A percentile compares a stretch with the other conserved stretches of the same genome.
Evolutionary conservation across 495 filamentous ascomycete genomes (phyloP).

Genomic region (Aspergillus carlsbadensis): DNA sequence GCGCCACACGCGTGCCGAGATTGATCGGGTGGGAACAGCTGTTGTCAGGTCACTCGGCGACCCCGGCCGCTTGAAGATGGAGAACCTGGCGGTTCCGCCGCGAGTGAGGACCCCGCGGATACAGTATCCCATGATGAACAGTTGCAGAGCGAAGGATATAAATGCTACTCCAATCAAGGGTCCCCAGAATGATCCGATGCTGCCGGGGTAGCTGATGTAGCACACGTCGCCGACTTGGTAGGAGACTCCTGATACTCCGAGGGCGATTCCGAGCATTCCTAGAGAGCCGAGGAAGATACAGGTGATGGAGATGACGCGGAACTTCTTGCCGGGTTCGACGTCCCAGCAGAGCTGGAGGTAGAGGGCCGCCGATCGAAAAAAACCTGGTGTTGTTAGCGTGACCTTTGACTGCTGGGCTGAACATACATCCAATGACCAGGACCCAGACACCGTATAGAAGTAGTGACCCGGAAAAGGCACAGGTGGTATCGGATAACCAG

Average conservation of each 20-base stretch:
- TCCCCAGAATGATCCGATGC: constrained; percentile 75
- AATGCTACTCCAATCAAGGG: constrained; percentile 72
- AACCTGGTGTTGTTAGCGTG: too few relatives aligned
- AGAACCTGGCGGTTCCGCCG: constrained; percentile 2
- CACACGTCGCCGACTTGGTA: constrained; percentile 81
- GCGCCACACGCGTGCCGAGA: constrained; percentile 68
- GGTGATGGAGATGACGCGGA: constrained; percentile 71
- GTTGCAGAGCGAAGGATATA: constrained; percentile 69
- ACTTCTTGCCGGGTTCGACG: constrained; percentile 69
- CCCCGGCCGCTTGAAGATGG: constrained; percentile 1
- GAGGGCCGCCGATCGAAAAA: constrained; percentile 77
- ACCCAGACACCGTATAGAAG: constrained; percentile 73
- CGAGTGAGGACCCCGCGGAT: constrained; percentile 35
- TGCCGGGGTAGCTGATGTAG: constrained; percentile 73
- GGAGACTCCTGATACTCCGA: constrained; percentile 72
- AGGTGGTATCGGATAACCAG: constrained; percentile 70
- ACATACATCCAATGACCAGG: constrained; percentile 66
- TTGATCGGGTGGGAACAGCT: constrained; percentile 53
- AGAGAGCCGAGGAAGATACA: constrained; percentile 59
- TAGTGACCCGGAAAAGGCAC: constrained; percentile 75
- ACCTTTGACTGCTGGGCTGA: not conserved
- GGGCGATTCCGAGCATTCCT: constrained; percentile 41
- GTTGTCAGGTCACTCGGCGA: not conserved
- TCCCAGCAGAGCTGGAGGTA: constrained; percentile 92
- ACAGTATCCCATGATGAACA: constrained; percentile 74